phyloP scores from a whole-genome alignment of 352 stramenopile genomes.

The Ochromonadaceae sp. region DNA sequence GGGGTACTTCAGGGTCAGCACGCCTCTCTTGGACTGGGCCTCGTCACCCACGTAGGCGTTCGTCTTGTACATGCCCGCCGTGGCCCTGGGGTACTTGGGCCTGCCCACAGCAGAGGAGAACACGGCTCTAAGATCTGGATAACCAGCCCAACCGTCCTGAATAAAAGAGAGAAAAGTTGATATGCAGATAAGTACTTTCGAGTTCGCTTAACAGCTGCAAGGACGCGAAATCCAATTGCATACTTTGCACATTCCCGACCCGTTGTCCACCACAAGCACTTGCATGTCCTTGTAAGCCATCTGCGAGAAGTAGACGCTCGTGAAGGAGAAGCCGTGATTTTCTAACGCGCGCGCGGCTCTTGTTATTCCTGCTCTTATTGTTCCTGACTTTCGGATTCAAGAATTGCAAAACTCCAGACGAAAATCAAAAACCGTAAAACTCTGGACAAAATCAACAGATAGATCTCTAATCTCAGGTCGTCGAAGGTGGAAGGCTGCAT shows the following conservation, averaged over 20 bases:
- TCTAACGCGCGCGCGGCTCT: too few species aligned
- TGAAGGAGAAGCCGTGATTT: too few species aligned
- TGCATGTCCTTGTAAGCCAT: slow-evolving; percentile 60
- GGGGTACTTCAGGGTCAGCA: slow-evolving; percentile 84
- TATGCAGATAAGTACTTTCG: not conserved
- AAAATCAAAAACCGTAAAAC: too few species aligned
- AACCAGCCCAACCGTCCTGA: slow-evolving; percentile 81
- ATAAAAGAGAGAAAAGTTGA: slow-evolving; percentile 8
- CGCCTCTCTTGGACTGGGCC: slow-evolving; percentile 73
- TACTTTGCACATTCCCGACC: slow-evolving; percentile 93
- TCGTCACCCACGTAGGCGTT: slow-evolving; percentile 80
- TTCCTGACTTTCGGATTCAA: too few species aligned
- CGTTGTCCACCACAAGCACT: slow-evolving; percentile 87
- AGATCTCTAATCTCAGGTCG: too few species aligned
- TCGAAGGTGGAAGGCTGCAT: too few species aligned
- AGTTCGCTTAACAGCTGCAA: not conserved
- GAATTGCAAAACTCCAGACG: too few species aligned
- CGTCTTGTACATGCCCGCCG: slow-evolving; percentile 88
- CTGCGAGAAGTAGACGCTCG: not conserved
- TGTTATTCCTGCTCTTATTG: too few species aligned
- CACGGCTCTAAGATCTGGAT: slow-evolving; percentile 85
- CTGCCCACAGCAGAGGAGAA: slow-evolving; percentile 88
- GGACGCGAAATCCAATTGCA: not conserved
- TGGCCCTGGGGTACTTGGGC: slow-evolving; percentile 69
- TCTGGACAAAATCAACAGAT: too few species aligned